phyloP scores from a whole-genome alignment of 176 grass and related monocot genomes.

The Bonia amplexicaulis region DNA sequence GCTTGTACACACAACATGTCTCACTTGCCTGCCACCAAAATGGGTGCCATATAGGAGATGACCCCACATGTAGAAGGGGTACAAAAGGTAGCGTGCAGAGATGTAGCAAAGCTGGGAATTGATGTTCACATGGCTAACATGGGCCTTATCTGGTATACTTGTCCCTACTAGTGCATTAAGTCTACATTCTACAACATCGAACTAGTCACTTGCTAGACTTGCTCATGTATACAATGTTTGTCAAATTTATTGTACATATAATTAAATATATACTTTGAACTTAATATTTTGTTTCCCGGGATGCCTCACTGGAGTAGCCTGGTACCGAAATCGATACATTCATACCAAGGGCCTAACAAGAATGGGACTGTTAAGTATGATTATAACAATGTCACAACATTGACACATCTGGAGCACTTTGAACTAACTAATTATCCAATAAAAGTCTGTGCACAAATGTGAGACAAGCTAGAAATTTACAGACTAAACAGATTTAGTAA shows the following conservation, averaged over 20 bases:
- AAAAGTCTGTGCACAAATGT: neutral
- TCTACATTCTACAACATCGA: neutral
- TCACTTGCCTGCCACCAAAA: neutral
- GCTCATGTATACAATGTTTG: neutral
- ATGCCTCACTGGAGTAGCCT: neutral
- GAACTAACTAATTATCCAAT: neutral
- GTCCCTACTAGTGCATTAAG: neutral
- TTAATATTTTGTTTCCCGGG: neutral
- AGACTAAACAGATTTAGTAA: neutral
- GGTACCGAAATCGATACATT: neutral
- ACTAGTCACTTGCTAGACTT: neutral
- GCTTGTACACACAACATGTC: neutral
- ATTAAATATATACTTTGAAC: neutral
- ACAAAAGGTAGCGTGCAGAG: neutral
- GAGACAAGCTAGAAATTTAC: neutral
- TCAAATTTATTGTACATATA: neutral
- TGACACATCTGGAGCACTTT: neutral
- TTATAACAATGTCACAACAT: neutral
- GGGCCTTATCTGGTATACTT: neutral
- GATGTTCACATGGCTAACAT: neutral
- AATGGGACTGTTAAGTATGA: neutral
- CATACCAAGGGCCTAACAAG: neutral
- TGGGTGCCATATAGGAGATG: neutral
- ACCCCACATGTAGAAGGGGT: neutral
- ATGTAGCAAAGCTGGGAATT: neutral